Evolutionary conservation across 2,329 filamentous ascomycete species (phyloP).

Genomic region (Coniochaeta ligniaria): DNA sequence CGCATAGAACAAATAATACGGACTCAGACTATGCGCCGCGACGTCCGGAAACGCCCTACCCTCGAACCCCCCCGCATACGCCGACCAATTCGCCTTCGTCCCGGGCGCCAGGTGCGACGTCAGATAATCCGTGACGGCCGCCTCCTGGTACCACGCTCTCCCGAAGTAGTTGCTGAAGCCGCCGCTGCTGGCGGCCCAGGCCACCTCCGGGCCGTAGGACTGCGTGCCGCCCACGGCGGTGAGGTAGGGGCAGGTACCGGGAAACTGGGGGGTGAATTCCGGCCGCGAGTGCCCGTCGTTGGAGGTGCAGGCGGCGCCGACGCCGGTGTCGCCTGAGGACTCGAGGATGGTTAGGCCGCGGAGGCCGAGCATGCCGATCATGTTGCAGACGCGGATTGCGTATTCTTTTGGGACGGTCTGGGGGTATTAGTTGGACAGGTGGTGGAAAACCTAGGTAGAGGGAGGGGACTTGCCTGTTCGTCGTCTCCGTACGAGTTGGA

Average conservation of each 20-base stretch:
- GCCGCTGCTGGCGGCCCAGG: slow-evolving; percentile 35
- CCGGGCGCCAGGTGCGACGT: slow-evolving; percentile 38
- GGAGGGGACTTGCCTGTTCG: slow-evolving; percentile 36
- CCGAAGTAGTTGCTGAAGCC: slow-evolving; percentile 44
- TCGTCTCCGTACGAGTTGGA: slow-evolving; percentile 62
- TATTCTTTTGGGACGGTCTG: slow-evolving; percentile 50
- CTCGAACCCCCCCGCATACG: slow-evolving; percentile 7
- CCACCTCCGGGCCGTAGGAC: slow-evolving; percentile 24
- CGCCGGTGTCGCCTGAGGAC: slow-evolving; percentile 50
- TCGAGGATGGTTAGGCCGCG: slow-evolving; percentile 58
- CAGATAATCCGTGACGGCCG: slow-evolving; percentile 32
- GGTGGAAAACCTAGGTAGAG: background rate
- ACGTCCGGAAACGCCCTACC: slow-evolving; percentile 58
- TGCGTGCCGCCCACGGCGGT: slow-evolving; percentile 56
- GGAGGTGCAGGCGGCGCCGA: slow-evolving; percentile 46
- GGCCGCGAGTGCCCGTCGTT: slow-evolving; percentile 46
- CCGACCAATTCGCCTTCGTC: slow-evolving; percentile 11
- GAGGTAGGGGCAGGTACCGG: slow-evolving; percentile 58
- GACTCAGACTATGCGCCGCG: slow-evolving; percentile 41
- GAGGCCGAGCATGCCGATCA: slow-evolving; percentile 56
- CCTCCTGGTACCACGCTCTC: slow-evolving; percentile 34
- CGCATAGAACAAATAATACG: slow-evolving; percentile 29
- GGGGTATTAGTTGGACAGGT: background rate
- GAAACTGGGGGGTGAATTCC: slow-evolving; percentile 54
- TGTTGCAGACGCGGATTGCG: slow-evolving; percentile 48